Evolutionary conservation across 2,329 filamentous ascomycete genomes (phyloP).

Genomic region (Phyllosticta citrichinensis): DNA sequence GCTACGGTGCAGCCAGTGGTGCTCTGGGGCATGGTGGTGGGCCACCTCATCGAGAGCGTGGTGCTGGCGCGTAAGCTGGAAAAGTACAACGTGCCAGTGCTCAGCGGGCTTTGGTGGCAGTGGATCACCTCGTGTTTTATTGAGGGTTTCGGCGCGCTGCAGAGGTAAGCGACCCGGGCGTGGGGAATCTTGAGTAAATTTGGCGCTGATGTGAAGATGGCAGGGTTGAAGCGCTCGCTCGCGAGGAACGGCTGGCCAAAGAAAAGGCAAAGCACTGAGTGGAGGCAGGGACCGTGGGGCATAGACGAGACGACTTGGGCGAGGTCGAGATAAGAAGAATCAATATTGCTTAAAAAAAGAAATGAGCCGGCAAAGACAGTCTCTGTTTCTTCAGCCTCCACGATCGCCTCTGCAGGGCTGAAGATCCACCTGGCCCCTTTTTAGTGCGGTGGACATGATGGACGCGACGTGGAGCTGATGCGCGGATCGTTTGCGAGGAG

Average conservation of each 20-base stretch:
- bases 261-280: slow-evolving; percentile 30
- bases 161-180: slow-evolving; percentile 21
- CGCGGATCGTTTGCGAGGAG: neutral
- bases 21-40: slow-evolving; percentile 47
- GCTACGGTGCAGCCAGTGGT: slow-evolving; percentile 50
- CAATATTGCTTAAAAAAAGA: neutral
- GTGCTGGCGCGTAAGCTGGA: slow-evolving; percentile 38
- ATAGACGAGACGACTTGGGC: neutral
- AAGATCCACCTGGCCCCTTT: slow-evolving; percentile 6
- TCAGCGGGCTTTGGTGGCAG: slow-evolving; percentile 41
- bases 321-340: neutral
- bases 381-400: neutral
- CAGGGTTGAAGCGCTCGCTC: slow-evolving; percentile 8
- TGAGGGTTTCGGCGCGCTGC: slow-evolving; percentile 42
- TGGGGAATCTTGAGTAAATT: neutral
- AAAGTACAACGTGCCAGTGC: slow-evolving; percentile 41
- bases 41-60: slow-evolving; percentile 57
- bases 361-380: neutral
- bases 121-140: slow-evolving; percentile 45
- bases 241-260: slow-evolving; percentile 20
- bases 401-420: slow-evolving; percentile 6
- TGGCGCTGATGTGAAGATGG: neutral
- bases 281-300: neutral
- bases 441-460: slow-evolving; percentile 6
- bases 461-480: slow-evolving; percentile 9